Evolutionary conservation across 2,329 filamentous ascomycete species (phyloP).

Genomic region (Lachnellula subtilissima): DNA sequence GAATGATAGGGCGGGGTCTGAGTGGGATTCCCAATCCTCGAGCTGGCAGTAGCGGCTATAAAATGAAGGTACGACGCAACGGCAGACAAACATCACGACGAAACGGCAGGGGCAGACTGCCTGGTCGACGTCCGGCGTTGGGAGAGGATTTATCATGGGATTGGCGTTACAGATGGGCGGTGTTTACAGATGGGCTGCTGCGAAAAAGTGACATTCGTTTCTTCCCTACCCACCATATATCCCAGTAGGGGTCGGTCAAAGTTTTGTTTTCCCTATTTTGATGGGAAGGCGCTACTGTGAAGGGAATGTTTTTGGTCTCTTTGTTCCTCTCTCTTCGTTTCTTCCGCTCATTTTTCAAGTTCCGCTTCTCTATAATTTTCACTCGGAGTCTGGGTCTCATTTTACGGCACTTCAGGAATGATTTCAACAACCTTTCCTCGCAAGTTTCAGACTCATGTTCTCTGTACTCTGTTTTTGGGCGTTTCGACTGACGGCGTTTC

Average conservation of each 20-base stretch:
- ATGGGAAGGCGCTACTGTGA: background rate
- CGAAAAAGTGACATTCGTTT: background rate
- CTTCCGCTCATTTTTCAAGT: background rate
- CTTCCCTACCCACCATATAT: background rate
- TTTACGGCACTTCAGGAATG: no score
- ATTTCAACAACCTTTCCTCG: no score
- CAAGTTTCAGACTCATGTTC: background rate
- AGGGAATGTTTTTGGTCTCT: background rate
- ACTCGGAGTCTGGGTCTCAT: no score
- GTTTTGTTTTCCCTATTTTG: background rate
- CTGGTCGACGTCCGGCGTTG: background rate
- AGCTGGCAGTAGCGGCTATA: no score
- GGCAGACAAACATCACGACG: no score
- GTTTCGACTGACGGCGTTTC: background rate
- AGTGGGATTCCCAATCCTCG: no score
- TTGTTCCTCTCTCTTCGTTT: background rate
- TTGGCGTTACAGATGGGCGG: background rate
- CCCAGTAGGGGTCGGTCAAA: background rate
- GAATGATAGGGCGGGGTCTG: background rate
- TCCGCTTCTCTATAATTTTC: no score
- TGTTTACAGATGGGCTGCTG: background rate
- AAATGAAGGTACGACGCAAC: no score
- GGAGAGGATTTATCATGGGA: background rate
- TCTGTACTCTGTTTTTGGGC: background rate
- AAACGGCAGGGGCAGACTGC: background rate